These are phyloP conservation scores for Chamaenerion angustifolium DNA, from an alignment of 345 rosid genomes.

Conservation along the genomic window DNA sequence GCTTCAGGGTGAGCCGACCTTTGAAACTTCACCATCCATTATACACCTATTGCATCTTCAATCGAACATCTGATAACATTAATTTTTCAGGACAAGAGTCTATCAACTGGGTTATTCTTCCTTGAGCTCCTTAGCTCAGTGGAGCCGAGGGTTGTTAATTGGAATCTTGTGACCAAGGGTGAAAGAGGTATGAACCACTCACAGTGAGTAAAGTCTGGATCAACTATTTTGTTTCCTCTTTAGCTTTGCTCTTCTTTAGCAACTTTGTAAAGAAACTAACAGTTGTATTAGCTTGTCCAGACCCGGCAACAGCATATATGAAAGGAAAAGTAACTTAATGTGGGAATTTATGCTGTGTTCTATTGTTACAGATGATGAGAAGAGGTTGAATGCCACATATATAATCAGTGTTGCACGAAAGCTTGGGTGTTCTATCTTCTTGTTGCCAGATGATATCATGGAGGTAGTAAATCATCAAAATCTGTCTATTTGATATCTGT, in stretches of 20 bases:
- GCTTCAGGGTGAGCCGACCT: constrained; percentile 52
- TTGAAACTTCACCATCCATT: too few relatives aligned
- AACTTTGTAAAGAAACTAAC: too few relatives aligned
- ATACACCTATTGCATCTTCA: too few relatives aligned
- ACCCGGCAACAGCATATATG: too few relatives aligned
- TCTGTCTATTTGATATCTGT: too few relatives aligned
- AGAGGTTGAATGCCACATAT: constrained; percentile 90
- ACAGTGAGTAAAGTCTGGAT: too few relatives aligned
- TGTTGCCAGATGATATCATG: constrained; percentile 90
- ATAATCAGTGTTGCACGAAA: constrained; percentile 88
- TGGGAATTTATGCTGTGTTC: too few relatives aligned
- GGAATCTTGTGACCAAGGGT: constrained; percentile 95
- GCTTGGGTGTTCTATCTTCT: constrained; percentile 93
- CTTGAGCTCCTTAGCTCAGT: constrained; percentile 78
- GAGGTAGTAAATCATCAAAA: constrained; percentile 34
- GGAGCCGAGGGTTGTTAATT: constrained; percentile 92
- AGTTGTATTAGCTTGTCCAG: too few relatives aligned
- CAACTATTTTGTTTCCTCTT: too few relatives aligned
- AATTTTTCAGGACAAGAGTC: constrained; percentile 59
- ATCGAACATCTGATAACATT: neutral
- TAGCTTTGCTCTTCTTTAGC: too few relatives aligned
- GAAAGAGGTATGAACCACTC: constrained; percentile 44
- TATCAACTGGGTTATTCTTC: constrained; percentile 71
- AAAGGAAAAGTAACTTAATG: too few relatives aligned
- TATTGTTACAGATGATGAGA: constrained; percentile 46